Evolutionary conservation across 345 rosid species (phyloP), one percentile per base, ranked within the genome.

Genomic region (Arabis alpina): DNA sequence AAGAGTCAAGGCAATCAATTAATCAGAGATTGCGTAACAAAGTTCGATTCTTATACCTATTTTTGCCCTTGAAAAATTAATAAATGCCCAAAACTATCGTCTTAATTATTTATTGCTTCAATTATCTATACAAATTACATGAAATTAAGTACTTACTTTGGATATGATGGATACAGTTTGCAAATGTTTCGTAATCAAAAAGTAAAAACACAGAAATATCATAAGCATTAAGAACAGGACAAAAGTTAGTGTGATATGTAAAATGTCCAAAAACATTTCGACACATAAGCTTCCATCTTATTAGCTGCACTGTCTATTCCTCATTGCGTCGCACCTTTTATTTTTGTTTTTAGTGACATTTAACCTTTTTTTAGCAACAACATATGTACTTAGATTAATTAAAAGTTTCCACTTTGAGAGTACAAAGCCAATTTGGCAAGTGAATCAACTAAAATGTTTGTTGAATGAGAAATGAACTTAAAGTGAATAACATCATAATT

Each of bases 211-310:
- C 2, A 12, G 19, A 5, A 3, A 52, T 53, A 53, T 45, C 48
- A 63, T 36, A 72, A 54, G 56, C 70, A 63, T 44, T 44, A 43
- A 4, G 50, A 72, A 54, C 24, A 63, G 3, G 10, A 63, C 15
- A 72, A 64, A 64, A 55, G 52, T 47, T 47, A 64, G 64, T 64
- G 70, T 45, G 57, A 53, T 32, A 61, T 19, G 54, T 49, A 62
- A 40, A 36, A 19, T 72, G 57, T 36, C 70, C 64, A 47, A 39
- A 72, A 54, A 6, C 51, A 27, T 72, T 27, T 55, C 13, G 63
- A 62, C 76, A 47, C 64, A 64, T 55, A 25, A 19, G n/a, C 50
- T 23, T 63, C 11, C 6, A 39, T 42, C 30, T 49, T 13, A 62
- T 54, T 62, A 64, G 70, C 50, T 64, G 32, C 76, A 27, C 50